Evolutionary conservation across 2,329 filamentous ascomycete genomes (phyloP).

Genomic region (Scolecobasidium constrictum): DNA sequence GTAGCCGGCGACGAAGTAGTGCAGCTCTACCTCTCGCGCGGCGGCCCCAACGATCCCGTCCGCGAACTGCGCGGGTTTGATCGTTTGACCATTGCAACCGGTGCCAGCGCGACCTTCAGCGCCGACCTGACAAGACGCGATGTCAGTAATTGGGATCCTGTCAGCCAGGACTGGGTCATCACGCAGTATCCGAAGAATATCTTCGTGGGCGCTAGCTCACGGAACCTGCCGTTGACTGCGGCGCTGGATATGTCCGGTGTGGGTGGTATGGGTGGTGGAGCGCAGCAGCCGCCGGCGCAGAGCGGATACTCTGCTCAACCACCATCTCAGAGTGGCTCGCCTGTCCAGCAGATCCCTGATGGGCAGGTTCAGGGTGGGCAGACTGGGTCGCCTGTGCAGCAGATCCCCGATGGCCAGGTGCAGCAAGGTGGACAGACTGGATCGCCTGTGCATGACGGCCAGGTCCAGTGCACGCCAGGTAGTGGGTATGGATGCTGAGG

Average conservation of each 20-base stretch:
- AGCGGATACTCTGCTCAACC: too few species aligned
- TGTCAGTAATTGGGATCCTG: slow-evolving; percentile 75
- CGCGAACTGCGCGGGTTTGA: slow-evolving; percentile 71
- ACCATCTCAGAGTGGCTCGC: too few species aligned
- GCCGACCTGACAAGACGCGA: slow-evolving; percentile 68
- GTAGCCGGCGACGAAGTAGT: slow-evolving; percentile 58
- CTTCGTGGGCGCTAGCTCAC: slow-evolving; percentile 48
- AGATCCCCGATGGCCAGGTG: too few species aligned
- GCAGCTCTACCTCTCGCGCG: slow-evolving; percentile 69
- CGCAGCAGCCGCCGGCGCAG: too few species aligned
- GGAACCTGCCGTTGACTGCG: slow-evolving; percentile 41
- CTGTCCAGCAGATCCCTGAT: too few species aligned
- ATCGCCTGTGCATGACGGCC: too few species aligned
- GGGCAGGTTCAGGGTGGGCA: too few species aligned
- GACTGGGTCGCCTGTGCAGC: too few species aligned
- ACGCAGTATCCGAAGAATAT: slow-evolving; percentile 45
- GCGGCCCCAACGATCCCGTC: slow-evolving; percentile 60
- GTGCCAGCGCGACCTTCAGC: slow-evolving; percentile 54
- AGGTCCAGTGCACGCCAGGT: too few species aligned
- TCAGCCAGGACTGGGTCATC: slow-evolving; percentile 73
- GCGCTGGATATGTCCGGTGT: slow-evolving; percentile 11
- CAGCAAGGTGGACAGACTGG: too few species aligned
- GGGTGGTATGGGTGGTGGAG: too few species aligned
- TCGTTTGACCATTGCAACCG: slow-evolving; percentile 59
- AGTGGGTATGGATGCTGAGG: too few species aligned